Evolutionary conservation across 2,329 filamentous ascomycete species (phyloP), one percentile per base, ranked within the genome.

Genomic region (Phoma sp.): DNA sequence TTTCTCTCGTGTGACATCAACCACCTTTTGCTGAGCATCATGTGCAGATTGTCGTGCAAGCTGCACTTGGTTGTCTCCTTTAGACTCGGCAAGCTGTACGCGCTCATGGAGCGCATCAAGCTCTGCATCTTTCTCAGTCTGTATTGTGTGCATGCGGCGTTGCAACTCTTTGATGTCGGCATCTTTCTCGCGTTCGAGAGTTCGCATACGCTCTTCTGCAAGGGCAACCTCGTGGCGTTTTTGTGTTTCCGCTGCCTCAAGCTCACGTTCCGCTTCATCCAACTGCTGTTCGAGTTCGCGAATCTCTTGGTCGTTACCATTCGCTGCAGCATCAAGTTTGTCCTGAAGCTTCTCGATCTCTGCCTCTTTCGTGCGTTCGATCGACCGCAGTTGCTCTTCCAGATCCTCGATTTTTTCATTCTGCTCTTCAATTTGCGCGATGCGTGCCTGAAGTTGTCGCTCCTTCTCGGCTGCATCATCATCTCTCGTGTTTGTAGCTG

Each of bases 221-320:
- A 61, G 45, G 5, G 66, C 60, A 7, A 74, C 18, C 30, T 73
- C 68, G 18, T 66, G 67, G 22, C 66, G 65, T 39, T 70, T 73
- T 47, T 71, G 58, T 8, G 61, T 50, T 24, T 72, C 66, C 9
- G 57, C 57, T 22, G 61, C 60, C 13, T 60, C 59, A 13, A 73
- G 59, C 45, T 68, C 60, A n/a, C 57, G 61, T 46, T 75, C 69
- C 1, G 54, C 60, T 62, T 74, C 66, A 39, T 76, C 72, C 11
- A 79, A 59, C 11, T 76, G 67, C 13, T 73, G 59, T 43, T 79
- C 73, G 7, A 79, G 67, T 13, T 75, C 72, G 18, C 83, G 83
- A 27, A 92, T 72, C 40, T 78, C 77, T 35, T 72, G 70, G 50
- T 85, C 79, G 45, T 69, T 75, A 29, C 63, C 67, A 6, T 71